A percentile compares a stretch with the other conserved stretches of the same genome.
Conservation (phyloP, 805 yeast species). For the Cyberlindnera americana region DNA sequence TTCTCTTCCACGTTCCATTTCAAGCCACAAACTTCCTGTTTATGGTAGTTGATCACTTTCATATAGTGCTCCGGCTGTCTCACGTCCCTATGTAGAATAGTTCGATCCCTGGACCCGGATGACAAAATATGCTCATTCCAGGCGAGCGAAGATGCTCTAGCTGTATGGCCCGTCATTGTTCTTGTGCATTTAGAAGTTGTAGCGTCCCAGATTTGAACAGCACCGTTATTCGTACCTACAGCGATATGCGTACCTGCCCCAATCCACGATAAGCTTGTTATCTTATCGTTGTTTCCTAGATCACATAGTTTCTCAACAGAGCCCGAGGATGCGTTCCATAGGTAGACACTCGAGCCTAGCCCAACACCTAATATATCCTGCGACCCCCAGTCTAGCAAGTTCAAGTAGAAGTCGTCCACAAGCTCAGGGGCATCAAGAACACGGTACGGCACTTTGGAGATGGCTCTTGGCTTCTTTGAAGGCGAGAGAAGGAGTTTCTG, state of each 20-base stretch:
- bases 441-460: conserved; percentile 84
- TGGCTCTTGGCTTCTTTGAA: conserved; percentile 69
- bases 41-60: conserved; percentile 67
- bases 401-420: conserved; percentile 85
- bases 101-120: conserved; percentile 83
- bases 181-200: conserved; percentile 76
- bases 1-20: conserved; percentile 91
- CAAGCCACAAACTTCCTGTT: conserved; percentile 95
- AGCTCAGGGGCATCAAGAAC: conserved; percentile 95
- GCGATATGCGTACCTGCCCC: conserved; percentile 94
- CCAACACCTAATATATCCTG: conserved; percentile 89
- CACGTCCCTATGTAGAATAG: conserved; percentile 87
- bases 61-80: conserved; percentile 80
- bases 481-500: conserved; percentile 80
- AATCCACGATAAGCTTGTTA: conserved; percentile 89
- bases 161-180: conserved; percentile 87
- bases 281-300: conserved; percentile 61
- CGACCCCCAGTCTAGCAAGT: conserved; percentile 93
- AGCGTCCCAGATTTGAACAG: conserved; percentile 95
- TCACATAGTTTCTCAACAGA: conserved; percentile 79
- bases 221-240: conserved; percentile 81
- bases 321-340: conserved; percentile 88
- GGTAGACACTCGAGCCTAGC: conserved; percentile 77
- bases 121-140: conserved; percentile 92
- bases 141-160: conserved; percentile 81